phyloP scores from a whole-genome alignment of 2,329 filamentous ascomycete species.

The Clonostachys chloroleuca region DNA sequence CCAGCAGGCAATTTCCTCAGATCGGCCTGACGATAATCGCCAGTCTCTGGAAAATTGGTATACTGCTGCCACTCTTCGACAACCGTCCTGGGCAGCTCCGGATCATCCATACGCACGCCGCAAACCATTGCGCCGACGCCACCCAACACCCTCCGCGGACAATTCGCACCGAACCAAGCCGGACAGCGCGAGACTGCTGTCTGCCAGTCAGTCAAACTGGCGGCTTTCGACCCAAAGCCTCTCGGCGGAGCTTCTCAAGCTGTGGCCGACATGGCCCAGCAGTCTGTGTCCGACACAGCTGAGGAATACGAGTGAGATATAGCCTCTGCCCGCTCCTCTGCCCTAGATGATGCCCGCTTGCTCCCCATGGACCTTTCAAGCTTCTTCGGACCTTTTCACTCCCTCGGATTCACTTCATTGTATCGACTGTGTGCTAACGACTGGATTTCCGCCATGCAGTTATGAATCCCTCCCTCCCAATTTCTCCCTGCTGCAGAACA shows the following conservation, averaged over 20 bases:
- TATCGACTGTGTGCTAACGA: neutral
- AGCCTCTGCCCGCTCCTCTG: neutral
- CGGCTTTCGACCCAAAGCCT: slow-evolving; percentile 54
- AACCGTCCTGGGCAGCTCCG: too few species aligned
- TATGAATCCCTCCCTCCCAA: slow-evolving; percentile 95
- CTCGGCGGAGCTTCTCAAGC: slow-evolving; percentile 61
- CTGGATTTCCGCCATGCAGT: slow-evolving; percentile 8
- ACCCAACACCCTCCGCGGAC: too few species aligned
- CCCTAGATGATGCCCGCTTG: neutral
- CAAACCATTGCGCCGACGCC: too few species aligned
- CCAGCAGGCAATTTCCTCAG: too few species aligned
- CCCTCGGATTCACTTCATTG: neutral
- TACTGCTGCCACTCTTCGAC: too few species aligned
- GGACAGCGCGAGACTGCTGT: neutral
- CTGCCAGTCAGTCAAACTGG: slow-evolving; percentile 45
- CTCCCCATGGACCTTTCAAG: neutral
- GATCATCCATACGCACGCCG: too few species aligned
- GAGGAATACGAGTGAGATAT: slow-evolving; percentile 61
- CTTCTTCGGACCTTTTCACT: slow-evolving; percentile 8
- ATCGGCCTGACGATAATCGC: too few species aligned
- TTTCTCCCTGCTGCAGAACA: slow-evolving; percentile 91
- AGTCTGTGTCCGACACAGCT: slow-evolving; percentile 51
- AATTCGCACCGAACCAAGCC: too few species aligned
- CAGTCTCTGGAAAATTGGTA: too few species aligned
- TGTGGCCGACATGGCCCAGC: slow-evolving; percentile 68